Base-by-base conservation (phyloP, 192 early-diverging fungal species). In the Coemansia aciculifera region DNA sequence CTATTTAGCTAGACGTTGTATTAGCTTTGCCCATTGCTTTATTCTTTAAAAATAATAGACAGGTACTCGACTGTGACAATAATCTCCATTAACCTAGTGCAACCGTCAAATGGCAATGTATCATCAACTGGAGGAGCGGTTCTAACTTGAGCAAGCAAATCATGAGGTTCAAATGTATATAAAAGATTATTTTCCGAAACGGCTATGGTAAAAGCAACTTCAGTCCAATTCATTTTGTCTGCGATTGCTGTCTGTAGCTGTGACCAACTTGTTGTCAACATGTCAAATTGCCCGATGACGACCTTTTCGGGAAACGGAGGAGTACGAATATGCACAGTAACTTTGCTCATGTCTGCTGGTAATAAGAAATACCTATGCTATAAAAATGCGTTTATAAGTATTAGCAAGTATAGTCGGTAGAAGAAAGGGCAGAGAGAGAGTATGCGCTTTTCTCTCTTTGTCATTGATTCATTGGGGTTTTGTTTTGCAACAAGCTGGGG, bases 191-290 rank as follows among this genome's bases (percentile, higher is more conserved):
- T 11, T 3, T 54, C 10, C 5, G 3, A 2, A 54, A 29, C 24
- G 15, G 11, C 10, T 54, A 54, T 29, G 15, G 23, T 29, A 54
- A 54, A 54, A 6, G 51, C 51, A 3, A 13, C 12, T 27, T 11
- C 51, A 3, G 51, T 29, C 51, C 51, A 54, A 15, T 54, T 27
- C 51, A 54, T 54, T 15, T 54, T 31, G 27, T 54, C 51, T 54
- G 51, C 51, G 2, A 54, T 54, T 27, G 51, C 51, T 27, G 11
- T 13, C 13, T 54, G 51, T 29, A 54, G 27, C 4, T 29, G n/a
- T 19, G 51, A 54, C 51, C 51, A 54, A 6, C 1, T 54, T 29
- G 51, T 54, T 29, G 10, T 13, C 24, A 29, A 5, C 51, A 54
- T 54, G 11, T 54, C 24, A 54, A 54, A 54, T 24, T 13, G 8